Base-by-base conservation (phyloP, 1,139 yeast species). In the Chernovozyma sophiae-reginae region DNA sequence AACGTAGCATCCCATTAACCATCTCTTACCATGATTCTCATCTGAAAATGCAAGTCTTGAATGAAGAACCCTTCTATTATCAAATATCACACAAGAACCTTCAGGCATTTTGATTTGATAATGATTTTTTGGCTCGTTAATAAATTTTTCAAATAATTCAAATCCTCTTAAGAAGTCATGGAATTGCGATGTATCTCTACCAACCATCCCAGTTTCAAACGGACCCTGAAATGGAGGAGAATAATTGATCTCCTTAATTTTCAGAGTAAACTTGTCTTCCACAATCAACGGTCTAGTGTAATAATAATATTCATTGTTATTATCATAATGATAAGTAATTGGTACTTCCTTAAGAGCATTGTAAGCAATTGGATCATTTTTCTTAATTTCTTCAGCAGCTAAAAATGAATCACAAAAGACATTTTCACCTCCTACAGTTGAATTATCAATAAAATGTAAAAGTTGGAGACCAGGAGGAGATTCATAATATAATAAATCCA, bases 211-310 rank as follows among this genome's bases (percentile, higher is more conserved):
- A 43, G 62, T 57, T 42, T 82, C 89, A 43, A 79, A 76, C 0
- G 94, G 94, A 0, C 87, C 94, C 52, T 86, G 95, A 64, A 84
- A 86, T 11, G 94, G 94, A 1, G 95, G 95, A 2, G 94, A 79
- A 53, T 85, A 86, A 51, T 83, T 84, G 25, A 84, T 74, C 35
- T 73, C 80, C 43, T 74, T 73, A 40, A 83, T 74, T 29, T 56
- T 54, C 2, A 37, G 38, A 12, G 38, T 34, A 11, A 37, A 32
- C 7, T 65, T 65, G 39, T 78, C 77, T 48, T 81, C 86, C 29
- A 80, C 84, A 13, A 86, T 65, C 40, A 83, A 58, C 1, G 89
- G 89, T 15, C 89, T 68, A 25, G 76, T 67, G 46, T 75, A 81
- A 55, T 74, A 79, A 52, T 84, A 86, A 48, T 74, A 73, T 44